These are phyloP conservation scores for Clarkia xantiana DNA, from an alignment of 345 rosid species.

Conservation along the genomic window DNA sequence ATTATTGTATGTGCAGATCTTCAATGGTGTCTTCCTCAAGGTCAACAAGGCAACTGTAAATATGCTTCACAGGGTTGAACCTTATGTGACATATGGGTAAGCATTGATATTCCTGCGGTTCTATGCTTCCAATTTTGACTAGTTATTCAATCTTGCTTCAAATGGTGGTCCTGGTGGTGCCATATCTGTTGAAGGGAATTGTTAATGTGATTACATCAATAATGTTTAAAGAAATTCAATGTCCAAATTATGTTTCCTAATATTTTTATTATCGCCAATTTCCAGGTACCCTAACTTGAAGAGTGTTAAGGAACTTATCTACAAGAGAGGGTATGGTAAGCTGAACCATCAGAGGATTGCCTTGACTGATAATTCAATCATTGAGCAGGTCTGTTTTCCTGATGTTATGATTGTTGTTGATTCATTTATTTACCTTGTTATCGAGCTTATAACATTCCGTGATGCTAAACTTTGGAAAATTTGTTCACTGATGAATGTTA, in stretches of 20 bases:
- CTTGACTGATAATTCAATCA: conserved; percentile 2
- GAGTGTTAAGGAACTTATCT: background rate
- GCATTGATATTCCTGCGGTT: background rate
- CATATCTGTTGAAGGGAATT: no score
- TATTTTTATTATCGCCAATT: no score
- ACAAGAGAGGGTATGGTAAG: conserved; percentile 42
- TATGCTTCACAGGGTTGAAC: conserved; percentile 81
- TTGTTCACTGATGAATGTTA: background rate
- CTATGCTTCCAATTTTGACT: background rate
- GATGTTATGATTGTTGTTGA: no score
- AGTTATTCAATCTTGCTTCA: no score
- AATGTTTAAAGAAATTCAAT: no score
- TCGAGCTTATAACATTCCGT: no score
- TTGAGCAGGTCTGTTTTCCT: background rate
- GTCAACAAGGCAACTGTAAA: conserved; percentile 51
- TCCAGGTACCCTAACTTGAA: conserved; percentile 3
- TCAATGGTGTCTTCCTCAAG: conserved; percentile 21
- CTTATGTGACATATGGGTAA: conserved; percentile 10
- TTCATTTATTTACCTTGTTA: background rate
- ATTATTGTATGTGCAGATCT: background rate
- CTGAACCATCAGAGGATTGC: conserved; percentile 48
- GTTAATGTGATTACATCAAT: no score
- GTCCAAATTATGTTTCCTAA: background rate
- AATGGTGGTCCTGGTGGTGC: no score
- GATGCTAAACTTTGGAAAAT: no score